Evolutionary conservation across 495 filamentous ascomycete species (phyloP), one percentile per base, ranked within the genome.

Genomic region (Geoglossum glabrum): DNA sequence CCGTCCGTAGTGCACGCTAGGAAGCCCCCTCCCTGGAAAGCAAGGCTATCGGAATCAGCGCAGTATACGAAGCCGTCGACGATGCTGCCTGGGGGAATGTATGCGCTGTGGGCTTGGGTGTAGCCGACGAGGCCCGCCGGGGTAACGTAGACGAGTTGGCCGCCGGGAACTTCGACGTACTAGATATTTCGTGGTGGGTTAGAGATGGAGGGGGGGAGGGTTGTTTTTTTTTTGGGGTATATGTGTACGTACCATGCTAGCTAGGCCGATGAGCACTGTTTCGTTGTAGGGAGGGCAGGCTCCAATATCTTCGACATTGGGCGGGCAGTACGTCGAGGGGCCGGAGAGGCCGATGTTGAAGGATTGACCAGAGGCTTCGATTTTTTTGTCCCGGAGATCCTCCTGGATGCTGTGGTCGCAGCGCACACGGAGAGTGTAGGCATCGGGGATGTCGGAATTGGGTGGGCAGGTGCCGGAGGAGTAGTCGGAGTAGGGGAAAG

Each of bases 101-200:
- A 71, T 19, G 72, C 73, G 6, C 76, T 80, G 69, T 85, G 81
- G 0, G 81, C 75, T 46, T 67, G 69, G 1, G 80, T 82, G 72
- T 78, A 85, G 56, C 65, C 68, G 34, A 87, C 66, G 28, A 74
- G 71, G 54, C 82, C 82, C 27, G 70, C 64, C 4, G 75, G 69
- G 19, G 62, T 66, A 34, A 86, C 71, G 66, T 83, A 87, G 68
- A 79, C 73, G 58, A 69, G 68, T 62, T 86, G 81, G 25, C 83
- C 82, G 47, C 81, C 82, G 19, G 83, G 80, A 28, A 86, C 82
- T 50, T 69, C 64, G 58, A 77, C 75, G 61, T 73, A 63, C 72
- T n/a, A n/a, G n/a, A n/a, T 69, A 21, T 47, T 47, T 47, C 6
- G 17, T 5, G 23, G 43, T 6, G 17, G n/a, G 58, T 25, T 33